phyloP scores from a whole-genome alignment of 2,329 filamentous ascomycete species.

The Huntiella decipiens region DNA sequence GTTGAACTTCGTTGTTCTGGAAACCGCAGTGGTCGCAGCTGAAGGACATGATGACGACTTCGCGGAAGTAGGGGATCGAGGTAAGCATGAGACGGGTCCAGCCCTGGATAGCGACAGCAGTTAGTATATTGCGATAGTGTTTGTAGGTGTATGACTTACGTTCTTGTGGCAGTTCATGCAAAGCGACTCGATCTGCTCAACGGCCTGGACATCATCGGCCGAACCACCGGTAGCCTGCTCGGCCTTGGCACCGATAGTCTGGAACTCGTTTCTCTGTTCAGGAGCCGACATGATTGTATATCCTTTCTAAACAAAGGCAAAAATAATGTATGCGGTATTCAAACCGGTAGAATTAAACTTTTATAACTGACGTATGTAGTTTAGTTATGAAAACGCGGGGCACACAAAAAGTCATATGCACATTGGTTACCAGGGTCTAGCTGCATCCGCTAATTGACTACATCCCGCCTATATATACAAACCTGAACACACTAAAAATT shows the following conservation, averaged over 20 bases:
- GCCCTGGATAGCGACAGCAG: constrained; percentile 34
- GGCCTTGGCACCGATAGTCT: constrained; percentile 43
- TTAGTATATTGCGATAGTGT: constrained; percentile 9
- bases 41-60: constrained; percentile 96
- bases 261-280: constrained; percentile 35
- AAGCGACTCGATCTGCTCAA: constrained; percentile 56
- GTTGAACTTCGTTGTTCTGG: constrained; percentile 84
- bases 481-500: constrained; percentile 5
- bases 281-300: constrained; percentile 19
- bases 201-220: constrained; percentile 32
- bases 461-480: not conserved
- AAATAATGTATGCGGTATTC: constrained; percentile 13
- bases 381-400: constrained; percentile 11
- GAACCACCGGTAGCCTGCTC: constrained; percentile 24
- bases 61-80: constrained; percentile 88
- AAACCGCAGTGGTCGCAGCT: constrained; percentile 75
- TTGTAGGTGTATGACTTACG: constrained; percentile 25
- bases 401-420: not conserved
- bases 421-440: no score
- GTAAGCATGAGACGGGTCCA: constrained; percentile 74
- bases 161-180: constrained; percentile 77
- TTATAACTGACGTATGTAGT: constrained; percentile 15
- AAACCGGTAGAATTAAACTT: not conserved
- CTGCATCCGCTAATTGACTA: no score
- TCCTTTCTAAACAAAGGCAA: constrained; percentile 16